Percentiles rank a stretch among this genome's conserved stretches.
Evolutionary conservation across 2,329 filamentous ascomycete genomes (phyloP).

Genomic region (Ophiostoma sp.): DNA sequence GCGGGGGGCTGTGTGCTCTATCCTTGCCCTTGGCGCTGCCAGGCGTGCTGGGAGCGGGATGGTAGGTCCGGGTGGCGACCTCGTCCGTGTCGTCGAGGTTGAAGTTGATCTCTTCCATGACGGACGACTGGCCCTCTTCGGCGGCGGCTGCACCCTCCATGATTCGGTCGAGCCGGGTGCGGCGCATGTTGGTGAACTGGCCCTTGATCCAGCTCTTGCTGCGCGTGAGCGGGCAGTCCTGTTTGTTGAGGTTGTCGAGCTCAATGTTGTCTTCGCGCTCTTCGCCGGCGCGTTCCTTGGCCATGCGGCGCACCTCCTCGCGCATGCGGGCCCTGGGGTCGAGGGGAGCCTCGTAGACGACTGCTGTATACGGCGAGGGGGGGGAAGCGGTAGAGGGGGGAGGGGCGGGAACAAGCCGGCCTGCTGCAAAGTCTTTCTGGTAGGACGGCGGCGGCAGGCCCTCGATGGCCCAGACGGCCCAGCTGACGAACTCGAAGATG

Average conservation of each 20-base stretch:
- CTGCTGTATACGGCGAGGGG: neutral
- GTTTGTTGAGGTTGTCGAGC: too few species aligned
- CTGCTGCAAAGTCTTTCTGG: neutral
- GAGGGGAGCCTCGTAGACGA: neutral
- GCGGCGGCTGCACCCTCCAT: neutral
- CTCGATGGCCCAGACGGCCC: constrained; percentile 14
- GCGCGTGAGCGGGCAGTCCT: neutral
- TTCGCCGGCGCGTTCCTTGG: neutral
- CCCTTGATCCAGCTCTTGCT: neutral
- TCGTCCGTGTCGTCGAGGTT: neutral
- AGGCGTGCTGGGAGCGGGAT: neutral
- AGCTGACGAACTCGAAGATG: constrained; percentile 5
- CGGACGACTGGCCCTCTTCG: neutral
- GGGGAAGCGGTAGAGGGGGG: neutral
- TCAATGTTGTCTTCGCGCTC: too few species aligned
- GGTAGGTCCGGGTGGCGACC: neutral
- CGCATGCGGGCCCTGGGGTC: neutral
- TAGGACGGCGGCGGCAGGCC: neutral
- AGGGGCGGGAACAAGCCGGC: neutral
- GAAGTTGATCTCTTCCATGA: neutral
- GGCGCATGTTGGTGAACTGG: neutral
- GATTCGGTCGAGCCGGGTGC: constrained; percentile 1
- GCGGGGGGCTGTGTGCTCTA: neutral
- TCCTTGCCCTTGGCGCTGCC: neutral
- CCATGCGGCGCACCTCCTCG: neutral